Percentiles rank a stretch among this genome's conserved stretches.
These are phyloP conservation scores for Rhodotorula sp. DNA, from an alignment of 1,284 basidiomycete genomes.

Conservation along the genomic window DNA sequence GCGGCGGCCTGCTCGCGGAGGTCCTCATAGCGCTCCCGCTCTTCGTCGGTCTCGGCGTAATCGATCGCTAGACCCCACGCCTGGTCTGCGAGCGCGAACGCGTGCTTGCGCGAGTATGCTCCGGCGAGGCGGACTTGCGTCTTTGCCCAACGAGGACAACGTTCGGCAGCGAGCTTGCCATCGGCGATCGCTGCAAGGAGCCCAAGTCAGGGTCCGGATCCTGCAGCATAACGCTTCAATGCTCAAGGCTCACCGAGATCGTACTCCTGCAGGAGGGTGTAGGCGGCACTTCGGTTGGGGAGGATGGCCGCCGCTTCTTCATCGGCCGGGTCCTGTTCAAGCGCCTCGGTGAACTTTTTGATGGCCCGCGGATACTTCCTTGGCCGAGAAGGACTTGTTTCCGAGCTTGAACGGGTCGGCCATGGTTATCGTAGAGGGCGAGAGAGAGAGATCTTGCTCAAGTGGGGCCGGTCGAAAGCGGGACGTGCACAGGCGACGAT, in stretches of 20 bases:
- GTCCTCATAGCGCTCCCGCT: not conserved
- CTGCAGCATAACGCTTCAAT: too few relatives aligned
- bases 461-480: too few relatives aligned
- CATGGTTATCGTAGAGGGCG: too few relatives aligned
- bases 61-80: not conserved
- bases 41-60: not conserved
- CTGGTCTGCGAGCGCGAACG: not conserved
- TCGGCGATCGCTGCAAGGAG: not conserved
- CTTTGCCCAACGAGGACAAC: not conserved
- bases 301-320: not conserved
- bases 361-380: not conserved
- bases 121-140: slow-evolving; percentile 4
- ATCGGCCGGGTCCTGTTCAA: not conserved
- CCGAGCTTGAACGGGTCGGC: not conserved
- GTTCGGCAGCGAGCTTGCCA: not conserved
- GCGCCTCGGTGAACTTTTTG: not conserved
- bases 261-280: not conserved
- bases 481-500: too few relatives aligned
- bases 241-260: not conserved
- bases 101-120: not conserved
- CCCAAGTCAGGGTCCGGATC: too few relatives aligned
- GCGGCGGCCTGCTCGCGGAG: not conserved
- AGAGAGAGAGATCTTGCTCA: too few relatives aligned
- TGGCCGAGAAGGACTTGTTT: not conserved
- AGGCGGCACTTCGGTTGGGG: not conserved